phyloP scores from a whole-genome alignment of 305 asterid species.

The Fraxinus ornus region DNA sequence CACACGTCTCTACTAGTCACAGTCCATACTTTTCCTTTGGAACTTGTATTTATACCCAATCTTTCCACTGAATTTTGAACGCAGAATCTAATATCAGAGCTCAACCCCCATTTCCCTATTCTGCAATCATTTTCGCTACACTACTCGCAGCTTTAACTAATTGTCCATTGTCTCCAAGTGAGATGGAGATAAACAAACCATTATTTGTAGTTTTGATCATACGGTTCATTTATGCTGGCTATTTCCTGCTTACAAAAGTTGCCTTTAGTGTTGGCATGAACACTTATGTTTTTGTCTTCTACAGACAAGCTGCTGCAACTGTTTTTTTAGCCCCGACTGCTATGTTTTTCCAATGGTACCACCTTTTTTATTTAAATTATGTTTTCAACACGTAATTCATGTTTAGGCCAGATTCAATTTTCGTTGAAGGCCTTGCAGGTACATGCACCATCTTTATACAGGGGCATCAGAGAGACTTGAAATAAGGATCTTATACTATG shows the following conservation, averaged over 20 bases:
- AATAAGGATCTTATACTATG: background rate
- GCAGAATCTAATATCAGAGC: background rate
- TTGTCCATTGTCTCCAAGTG: background rate
- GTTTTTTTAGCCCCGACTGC: constrained; percentile 73
- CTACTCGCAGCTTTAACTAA: background rate
- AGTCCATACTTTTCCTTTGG: background rate
- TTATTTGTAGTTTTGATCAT: constrained; percentile 45
- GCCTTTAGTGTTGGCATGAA: constrained; percentile 91
- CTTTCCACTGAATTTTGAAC: constrained; percentile 2
- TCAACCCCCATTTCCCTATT: background rate
- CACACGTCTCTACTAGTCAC: background rate
- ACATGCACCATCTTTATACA: background rate
- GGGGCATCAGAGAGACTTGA: background rate
- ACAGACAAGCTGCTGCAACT: constrained; percentile 82
- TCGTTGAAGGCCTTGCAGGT: background rate
- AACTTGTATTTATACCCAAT: background rate
- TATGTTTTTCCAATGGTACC: constrained; percentile 55
- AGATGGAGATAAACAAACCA: constrained; percentile 41
- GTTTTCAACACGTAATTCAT: background rate
- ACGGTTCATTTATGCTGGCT: constrained; percentile 67
- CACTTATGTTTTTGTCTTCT: constrained; percentile 77
- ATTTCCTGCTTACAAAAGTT: constrained; percentile 75
- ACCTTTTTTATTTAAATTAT: background rate
- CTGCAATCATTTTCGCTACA: background rate
- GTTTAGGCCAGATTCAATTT: background rate